These are phyloP conservation scores for Chlamydomonas sp. DNA, from an alignment of 139 green algal genomes.

Conservation along the genomic window DNA sequence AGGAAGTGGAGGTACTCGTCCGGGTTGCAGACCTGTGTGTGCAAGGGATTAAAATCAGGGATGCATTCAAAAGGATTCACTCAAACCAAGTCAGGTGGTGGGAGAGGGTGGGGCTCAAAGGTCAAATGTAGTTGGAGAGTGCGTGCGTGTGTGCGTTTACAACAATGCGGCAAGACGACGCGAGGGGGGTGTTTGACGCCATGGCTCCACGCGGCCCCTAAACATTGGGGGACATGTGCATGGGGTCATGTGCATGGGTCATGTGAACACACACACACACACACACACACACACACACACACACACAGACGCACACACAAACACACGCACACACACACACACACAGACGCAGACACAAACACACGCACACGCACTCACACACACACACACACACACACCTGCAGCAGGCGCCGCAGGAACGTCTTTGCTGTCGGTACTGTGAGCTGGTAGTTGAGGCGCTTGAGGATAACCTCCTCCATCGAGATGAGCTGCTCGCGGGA, in stretches of 20 bases:
- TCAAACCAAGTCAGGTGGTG: neutral
- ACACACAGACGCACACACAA: no score
- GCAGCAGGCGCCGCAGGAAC: constrained; percentile 68
- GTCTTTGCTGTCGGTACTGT: constrained; percentile 80
- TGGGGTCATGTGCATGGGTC: neutral
- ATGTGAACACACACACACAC: no score
- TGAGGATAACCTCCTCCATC: constrained; percentile 78
- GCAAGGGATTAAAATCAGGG: neutral
- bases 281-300: no score
- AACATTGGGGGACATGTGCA: neutral
- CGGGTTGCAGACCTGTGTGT: constrained; percentile 32
- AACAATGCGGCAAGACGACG: neutral
- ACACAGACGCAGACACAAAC: no score
- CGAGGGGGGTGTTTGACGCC: neutral
- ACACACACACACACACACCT: no score
- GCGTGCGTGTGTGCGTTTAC: neutral
- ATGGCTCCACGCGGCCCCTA: neutral
- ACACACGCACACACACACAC: no score
- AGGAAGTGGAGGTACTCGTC: constrained; percentile 53
- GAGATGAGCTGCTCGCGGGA: constrained; percentile 63
- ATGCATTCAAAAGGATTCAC: neutral
- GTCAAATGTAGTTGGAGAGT: neutral
- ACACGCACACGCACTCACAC: no score
- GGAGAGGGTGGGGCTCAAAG: neutral
- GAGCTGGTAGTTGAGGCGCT: constrained; percentile 78